Evolutionary conservation across 2,329 filamentous ascomycete genomes (phyloP), one percentile per base, ranked within the genome.

Genomic region (Dactylella cylindrospora): DNA sequence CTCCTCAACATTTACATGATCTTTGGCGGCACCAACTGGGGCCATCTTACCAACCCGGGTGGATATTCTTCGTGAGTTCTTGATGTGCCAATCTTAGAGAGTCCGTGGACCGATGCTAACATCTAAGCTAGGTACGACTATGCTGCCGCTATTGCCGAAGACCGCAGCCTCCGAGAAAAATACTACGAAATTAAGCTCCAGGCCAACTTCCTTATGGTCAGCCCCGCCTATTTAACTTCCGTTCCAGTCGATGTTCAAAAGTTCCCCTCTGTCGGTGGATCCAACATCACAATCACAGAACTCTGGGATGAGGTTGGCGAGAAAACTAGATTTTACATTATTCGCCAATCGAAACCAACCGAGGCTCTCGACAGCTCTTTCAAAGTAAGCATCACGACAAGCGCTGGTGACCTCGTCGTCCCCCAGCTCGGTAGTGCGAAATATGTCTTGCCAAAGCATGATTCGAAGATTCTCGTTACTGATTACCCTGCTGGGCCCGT

Each of bases 11-110:
- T 88, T 1, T 90, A 90, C 71, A 90, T 90, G 87, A 83, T 79
- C 0, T 87, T 79, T 66, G 88, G 88, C 10, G 88, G 87, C 4
- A 90, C 87, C 0, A 93, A 91, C 70, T 91, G 87, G 88, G 87
- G 87, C 0, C 90, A 89, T 13, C 26, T 68, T 36, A 62, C 65
- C 13, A 44, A 53, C 22, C 47, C 55, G 8, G 55, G 55, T 38
- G 55, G 55, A n/a, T 61, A 61, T 19, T 61, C 55, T 31, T 61
- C 55, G 55, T 61, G 28, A 38, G 55, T 53, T 36, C 7, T 33
- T 22, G 12, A 15, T 5, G 3, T 5, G 3, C 9, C 17, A 32
- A 22, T 15, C 12, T 39, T 25, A 1, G 23, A 45, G 13, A 2
- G n/a, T 10, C 28, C 26, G 10, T 19, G 26, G 32, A 9, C 35